These are phyloP conservation scores for Colletotrichum euphorbiae DNA, from an alignment of 2,329 filamentous ascomycete genomes.

Conservation along the genomic window DNA sequence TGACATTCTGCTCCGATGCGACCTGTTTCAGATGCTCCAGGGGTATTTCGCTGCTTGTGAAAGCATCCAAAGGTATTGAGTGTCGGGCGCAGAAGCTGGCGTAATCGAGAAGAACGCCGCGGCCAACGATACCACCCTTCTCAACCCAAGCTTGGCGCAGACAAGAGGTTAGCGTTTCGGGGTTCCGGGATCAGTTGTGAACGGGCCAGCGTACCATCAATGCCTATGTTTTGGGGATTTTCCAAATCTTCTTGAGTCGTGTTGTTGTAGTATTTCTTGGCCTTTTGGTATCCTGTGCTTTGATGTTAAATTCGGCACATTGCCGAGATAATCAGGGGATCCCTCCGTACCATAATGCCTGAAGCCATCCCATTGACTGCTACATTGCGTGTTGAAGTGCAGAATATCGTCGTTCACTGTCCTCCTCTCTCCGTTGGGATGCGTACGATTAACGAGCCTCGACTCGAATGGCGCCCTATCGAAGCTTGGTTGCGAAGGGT, in stretches of 20 bases:
- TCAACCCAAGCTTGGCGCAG: constrained; percentile 26
- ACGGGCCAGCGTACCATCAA: constrained; percentile 45
- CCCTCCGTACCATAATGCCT: constrained; percentile 46
- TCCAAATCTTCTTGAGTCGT: constrained; percentile 57
- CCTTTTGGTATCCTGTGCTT: constrained; percentile 48
- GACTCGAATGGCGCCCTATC: constrained; percentile 45
- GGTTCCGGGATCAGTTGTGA: not conserved
- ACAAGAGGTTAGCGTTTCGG: not conserved
- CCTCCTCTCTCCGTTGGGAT: constrained; percentile 42
- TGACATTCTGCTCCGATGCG: constrained; percentile 55
- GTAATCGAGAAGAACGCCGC: constrained; percentile 66
- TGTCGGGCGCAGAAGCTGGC: constrained; percentile 61
- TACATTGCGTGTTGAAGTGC: constrained; percentile 52
- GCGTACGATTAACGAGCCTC: constrained; percentile 55
- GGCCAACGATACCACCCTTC: constrained; percentile 58
- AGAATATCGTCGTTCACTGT: constrained; percentile 50
- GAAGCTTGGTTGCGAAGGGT: constrained; percentile 50
- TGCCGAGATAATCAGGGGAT: constrained; percentile 47
- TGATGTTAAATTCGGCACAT: not conserved
- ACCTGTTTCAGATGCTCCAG: constrained; percentile 34
- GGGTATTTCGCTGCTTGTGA: constrained; percentile 63
- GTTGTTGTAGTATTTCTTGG: constrained; percentile 50
- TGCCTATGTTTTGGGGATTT: constrained; percentile 53
- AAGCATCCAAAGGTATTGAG: constrained; percentile 62
- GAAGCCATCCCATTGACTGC: constrained; percentile 54